Conservation (phyloP, 2,329 filamentous ascomycete genomes). For the Colletotrichum australisinense region DNA sequence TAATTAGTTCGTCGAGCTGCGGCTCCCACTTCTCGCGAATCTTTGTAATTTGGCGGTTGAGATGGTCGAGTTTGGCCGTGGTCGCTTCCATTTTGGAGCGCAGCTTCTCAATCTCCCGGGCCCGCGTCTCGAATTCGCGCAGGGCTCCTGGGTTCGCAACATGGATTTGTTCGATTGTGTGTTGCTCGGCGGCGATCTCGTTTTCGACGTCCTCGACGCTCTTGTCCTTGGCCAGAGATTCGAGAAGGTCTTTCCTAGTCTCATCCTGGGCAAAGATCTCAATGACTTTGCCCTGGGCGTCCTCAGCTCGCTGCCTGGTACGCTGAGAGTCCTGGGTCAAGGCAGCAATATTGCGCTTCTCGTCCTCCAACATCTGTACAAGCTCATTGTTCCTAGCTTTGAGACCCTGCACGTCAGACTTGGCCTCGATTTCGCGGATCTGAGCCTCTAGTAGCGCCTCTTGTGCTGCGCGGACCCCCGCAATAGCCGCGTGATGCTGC, state of each 20-base stretch:
- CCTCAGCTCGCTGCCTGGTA: constrained; percentile 46
- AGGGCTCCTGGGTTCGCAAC: constrained; percentile 81
- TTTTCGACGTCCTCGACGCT: constrained; percentile 73
- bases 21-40: constrained; percentile 86
- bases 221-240: constrained; percentile 58
- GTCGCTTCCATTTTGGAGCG: constrained; percentile 66
- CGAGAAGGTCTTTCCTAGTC: constrained; percentile 53
- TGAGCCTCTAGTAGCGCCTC: constrained; percentile 75
- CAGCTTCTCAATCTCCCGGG: constrained; percentile 75
- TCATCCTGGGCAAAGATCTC: constrained; percentile 52
- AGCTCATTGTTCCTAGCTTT: constrained; percentile 73
- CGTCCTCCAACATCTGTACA: constrained; percentile 60
- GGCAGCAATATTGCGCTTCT: constrained; percentile 51
- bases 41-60: constrained; percentile 69
- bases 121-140: constrained; percentile 80
- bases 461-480: constrained; percentile 70
- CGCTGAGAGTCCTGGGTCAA: constrained; percentile 54
- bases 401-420: constrained; percentile 82
- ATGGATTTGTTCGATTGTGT: constrained; percentile 83
- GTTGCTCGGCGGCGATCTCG: constrained; percentile 79
- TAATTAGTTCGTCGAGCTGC: constrained; percentile 79
- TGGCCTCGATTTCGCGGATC: constrained; percentile 80
- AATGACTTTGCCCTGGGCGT: constrained; percentile 51
- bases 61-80: constrained; percentile 63
- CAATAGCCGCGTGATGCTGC: constrained; percentile 68